phyloP scores from a whole-genome alignment of 208 protist genomes.

The Blastocrithidia nonstop region DNA sequence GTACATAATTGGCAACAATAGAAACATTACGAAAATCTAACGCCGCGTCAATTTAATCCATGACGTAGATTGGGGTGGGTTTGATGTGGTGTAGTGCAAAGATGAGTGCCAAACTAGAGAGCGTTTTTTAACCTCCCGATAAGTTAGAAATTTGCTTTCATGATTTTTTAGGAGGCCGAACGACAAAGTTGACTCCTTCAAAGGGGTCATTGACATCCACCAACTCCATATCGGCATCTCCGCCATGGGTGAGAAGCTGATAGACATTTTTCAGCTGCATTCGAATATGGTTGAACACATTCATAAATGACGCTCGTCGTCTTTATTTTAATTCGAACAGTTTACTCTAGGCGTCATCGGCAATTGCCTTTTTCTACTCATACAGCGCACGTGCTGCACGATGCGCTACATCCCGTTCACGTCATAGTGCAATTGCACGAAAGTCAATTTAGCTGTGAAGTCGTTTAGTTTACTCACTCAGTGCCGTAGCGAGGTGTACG shows the following conservation, averaged over 20 bases:
- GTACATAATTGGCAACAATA: slow-evolving; percentile 98
- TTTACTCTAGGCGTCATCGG: slow-evolving; percentile 58
- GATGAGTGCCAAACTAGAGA: slow-evolving; percentile 97
- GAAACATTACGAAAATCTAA: slow-evolving; percentile 99
- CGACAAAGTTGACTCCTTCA: slow-evolving; percentile 95
- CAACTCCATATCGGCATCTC: slow-evolving; percentile 99
- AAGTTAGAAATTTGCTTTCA: slow-evolving; percentile 99
- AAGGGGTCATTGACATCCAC: slow-evolving; percentile 98
- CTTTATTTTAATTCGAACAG: slow-evolving; percentile 58
- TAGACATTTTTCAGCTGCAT: slow-evolving; percentile 98
- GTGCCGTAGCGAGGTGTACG: slow-evolving; percentile 72
- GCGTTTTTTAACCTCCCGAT: slow-evolving; percentile 99
- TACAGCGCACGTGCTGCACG: slow-evolving; percentile 42
- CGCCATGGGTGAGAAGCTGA: slow-evolving; percentile 97
- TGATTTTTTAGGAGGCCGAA: slow-evolving; percentile 99
- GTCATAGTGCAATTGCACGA: slow-evolving; percentile 92
- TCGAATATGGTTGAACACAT: slow-evolving; percentile 95
- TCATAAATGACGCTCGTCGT: slow-evolving; percentile 95
- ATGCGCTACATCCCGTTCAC: slow-evolving; percentile 80
- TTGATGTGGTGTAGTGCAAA: slow-evolving; percentile 99
- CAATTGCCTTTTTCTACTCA: slow-evolving; percentile 20
- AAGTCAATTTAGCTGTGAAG: slow-evolving; percentile 86
- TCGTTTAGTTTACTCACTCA: slow-evolving; percentile 74
- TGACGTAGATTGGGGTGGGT: slow-evolving; percentile 99
- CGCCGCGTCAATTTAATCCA: slow-evolving; percentile 99